These are phyloP conservation scores for Epichloe gansuensis DNA, from an alignment of 2,329 filamentous ascomycete genomes.

Conservation along the genomic window DNA sequence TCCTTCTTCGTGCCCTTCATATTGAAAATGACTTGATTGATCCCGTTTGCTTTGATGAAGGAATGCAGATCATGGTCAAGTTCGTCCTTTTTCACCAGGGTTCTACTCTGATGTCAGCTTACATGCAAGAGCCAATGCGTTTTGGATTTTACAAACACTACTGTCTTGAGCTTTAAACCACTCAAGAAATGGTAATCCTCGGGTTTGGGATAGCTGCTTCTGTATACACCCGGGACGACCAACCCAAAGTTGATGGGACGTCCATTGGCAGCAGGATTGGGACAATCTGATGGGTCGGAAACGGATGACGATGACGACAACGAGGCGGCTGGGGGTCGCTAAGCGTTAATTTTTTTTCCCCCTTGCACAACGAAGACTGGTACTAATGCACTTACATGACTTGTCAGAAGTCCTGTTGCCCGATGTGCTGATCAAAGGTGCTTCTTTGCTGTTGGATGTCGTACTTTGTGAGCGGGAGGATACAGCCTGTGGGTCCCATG, in stretches of 20 bases:
- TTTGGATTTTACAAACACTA: slow-evolving; percentile 46
- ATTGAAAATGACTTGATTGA: slow-evolving; percentile 61
- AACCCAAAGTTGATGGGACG: slow-evolving; percentile 62
- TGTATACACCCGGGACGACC: slow-evolving; percentile 62
- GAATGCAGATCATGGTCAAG: slow-evolving; percentile 34
- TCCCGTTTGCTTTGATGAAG: slow-evolving; percentile 55
- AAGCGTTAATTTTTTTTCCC: not conserved
- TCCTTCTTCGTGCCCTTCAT: slow-evolving; percentile 85
- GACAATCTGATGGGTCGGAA: slow-evolving; percentile 9
- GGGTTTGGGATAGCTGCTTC: slow-evolving; percentile 65
- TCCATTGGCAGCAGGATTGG: slow-evolving; percentile 14
- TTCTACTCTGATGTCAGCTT: slow-evolving; percentile 26
- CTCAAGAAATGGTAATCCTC: slow-evolving; percentile 60
- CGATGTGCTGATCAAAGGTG: not conserved
- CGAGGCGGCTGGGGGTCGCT: not conserved
- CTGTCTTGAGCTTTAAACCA: slow-evolving; percentile 59
- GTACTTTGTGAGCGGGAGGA: not conserved
- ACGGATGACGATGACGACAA: slow-evolving; percentile 1
- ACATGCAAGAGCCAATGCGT: not conserved
- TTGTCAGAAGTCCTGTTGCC: not conserved
- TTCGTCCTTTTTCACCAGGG: slow-evolving; percentile 50
- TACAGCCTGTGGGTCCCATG: slow-evolving; percentile 8
- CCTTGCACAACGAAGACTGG: not conserved
- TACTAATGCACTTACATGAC: not conserved
- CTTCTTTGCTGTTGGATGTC: slow-evolving; percentile 10